Percentiles rank a stretch among this genome's conserved stretches.
Evolutionary conservation across 2,329 filamentous ascomycete genomes (phyloP).

Genomic region (Sarocladium oryzae): DNA sequence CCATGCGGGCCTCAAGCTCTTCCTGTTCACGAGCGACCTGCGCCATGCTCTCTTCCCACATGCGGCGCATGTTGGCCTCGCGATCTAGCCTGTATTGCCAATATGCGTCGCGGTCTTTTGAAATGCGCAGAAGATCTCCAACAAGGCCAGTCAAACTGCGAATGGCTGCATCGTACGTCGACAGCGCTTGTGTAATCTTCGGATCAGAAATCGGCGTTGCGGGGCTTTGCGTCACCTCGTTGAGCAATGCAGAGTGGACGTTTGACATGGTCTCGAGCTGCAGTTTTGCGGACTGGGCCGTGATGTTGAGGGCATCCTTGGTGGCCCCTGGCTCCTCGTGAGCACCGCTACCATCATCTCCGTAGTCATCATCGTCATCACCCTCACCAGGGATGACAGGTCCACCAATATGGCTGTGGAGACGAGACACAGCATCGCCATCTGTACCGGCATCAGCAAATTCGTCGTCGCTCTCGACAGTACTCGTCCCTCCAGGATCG

Average conservation of each 20-base stretch:
- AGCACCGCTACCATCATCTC: conserved; percentile 66
- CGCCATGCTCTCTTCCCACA: conserved; percentile 99
- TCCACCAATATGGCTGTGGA: conserved; percentile 26
- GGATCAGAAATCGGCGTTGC: conserved; percentile 68
- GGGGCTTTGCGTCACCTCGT: conserved; percentile 61
- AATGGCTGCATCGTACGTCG: conserved; percentile 84
- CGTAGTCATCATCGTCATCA: conserved; percentile 72
- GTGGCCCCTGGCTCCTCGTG: conserved; percentile 66
- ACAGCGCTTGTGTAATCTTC: conserved; percentile 67
- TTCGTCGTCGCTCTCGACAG: conserved; percentile 47
- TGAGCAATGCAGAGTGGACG: conserved; percentile 74
- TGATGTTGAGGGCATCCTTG: conserved; percentile 95
- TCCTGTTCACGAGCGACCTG: conserved; percentile 94
- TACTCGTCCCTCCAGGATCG: conserved; percentile 34
- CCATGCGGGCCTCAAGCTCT: conserved; percentile 77
- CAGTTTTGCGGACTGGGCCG: conserved; percentile 86
- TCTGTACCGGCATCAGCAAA: conserved; percentile 41
- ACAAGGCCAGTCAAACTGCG: conserved; percentile 79
- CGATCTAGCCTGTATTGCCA: conserved; percentile 94
- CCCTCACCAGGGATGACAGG: conserved; percentile 32
- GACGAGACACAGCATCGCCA: conserved; percentile 29
- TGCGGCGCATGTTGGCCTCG: conserved; percentile 81
- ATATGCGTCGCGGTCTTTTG: conserved; percentile 87
- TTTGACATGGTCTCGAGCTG: conserved; percentile 86
- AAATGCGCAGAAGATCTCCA: conserved; percentile 83